phyloP scores from a whole-genome alignment of 2,329 filamentous ascomycete species.

The Beauveria scarabaeidicola region DNA sequence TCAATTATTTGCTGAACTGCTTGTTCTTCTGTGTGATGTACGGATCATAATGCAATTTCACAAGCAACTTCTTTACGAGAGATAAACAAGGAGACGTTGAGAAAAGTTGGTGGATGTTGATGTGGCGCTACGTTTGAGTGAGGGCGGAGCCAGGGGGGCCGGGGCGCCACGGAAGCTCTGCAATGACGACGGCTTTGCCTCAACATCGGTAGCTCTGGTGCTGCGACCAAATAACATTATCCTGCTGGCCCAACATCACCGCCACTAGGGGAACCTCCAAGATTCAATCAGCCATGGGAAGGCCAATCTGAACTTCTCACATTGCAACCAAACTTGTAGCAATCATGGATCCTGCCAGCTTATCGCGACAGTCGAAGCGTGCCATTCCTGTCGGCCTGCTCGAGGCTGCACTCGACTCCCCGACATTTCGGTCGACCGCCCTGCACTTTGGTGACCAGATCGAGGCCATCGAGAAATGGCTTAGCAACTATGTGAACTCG shows the following conservation, averaged over 20 bases:
- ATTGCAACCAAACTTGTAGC: conserved; percentile 16
- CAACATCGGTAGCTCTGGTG: background rate
- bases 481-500: conserved; percentile 52
- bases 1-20: background rate
- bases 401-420: conserved; percentile 93
- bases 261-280: background rate
- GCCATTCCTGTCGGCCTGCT: conserved; percentile 73
- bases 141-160: background rate
- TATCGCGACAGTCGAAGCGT: conserved; percentile 22
- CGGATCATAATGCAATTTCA: no score
- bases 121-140: background rate
- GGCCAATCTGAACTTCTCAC: background rate
- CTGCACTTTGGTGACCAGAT: conserved; percentile 87
- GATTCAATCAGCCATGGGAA: background rate
- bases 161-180: background rate
- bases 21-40: background rate
- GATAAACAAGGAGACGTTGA: no score
- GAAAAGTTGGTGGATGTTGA: background rate
- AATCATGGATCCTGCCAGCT: conserved; percentile 15
- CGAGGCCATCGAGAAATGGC: conserved; percentile 86
- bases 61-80: background rate
- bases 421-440: conserved; percentile 82
- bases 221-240: background rate
- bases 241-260: background rate
- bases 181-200: background rate